Base-by-base conservation (phyloP, 495 filamentous ascomycete genomes). In the Talaromyces proteolyticus region DNA sequence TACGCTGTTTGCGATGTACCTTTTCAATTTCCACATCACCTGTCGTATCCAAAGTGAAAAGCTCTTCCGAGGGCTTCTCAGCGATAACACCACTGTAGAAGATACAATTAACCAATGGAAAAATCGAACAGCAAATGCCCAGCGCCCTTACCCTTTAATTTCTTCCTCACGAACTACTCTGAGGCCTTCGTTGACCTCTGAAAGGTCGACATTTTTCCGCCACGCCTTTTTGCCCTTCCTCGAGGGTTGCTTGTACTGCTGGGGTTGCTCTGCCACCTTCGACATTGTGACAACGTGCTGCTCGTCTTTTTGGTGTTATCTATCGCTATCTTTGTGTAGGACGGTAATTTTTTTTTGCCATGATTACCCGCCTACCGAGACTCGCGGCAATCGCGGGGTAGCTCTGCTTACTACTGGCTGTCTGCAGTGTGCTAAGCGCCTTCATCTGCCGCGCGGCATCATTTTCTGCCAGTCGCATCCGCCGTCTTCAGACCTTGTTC, bases 191-290 rank as follows among this genome's bases (percentile, higher is more conserved):
- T 89, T 78, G 20, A 98, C 76, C 48, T 93, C 85, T 12, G 88
- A 82, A 43, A 97, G 77, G 66, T 98, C 90, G 59, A 97, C 88
- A 72, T 98, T 94, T 67, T 97, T 98, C 56, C 93, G 78, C 93
- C 93, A 98, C 17, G 93, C 93, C 68, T 91, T 96, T 72, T 98
- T 98, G 53, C 93, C 92, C 67, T 97, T 98, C 60, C 93, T 78
- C 10, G 91, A 96, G 38, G 91, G 84, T 66, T 97, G 93, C 55
- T 84, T 91, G 55, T 72, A 76, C 56, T 81, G 76, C 39, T 75
- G 69, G 12, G 81, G 82, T 20, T 82, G 68, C 49, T 65, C 66
- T 43, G 65, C 49, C 14, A 56, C 51, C 18, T 58, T 55, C 48
- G 69, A 70, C 70, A 72, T 71, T 54, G 53, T 66, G 51, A 51